A percentile compares a stretch with the other conserved stretches of the same genome.
Conservation (phyloP, 257 asterid species). For the Primulina huaijiensis region DNA sequence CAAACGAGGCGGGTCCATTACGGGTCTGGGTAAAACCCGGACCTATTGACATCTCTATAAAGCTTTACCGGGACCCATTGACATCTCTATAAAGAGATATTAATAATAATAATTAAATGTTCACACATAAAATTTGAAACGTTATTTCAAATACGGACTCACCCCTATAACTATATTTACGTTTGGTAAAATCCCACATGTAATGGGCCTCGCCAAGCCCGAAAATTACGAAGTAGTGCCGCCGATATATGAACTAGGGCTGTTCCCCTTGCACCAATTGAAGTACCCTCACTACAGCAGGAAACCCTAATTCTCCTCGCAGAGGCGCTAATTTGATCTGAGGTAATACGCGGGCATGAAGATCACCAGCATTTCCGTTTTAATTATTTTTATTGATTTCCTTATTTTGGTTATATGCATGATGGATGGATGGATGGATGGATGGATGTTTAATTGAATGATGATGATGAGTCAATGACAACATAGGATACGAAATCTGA, state of each 20-base stretch:
- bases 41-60: too few relatives aligned
- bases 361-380: not conserved
- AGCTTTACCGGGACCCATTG: too few relatives aligned
- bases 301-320: not conserved
- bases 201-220: not conserved
- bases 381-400: not conserved
- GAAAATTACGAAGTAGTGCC: not conserved
- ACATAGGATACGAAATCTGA: not conserved
- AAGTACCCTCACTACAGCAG: slow-evolving; percentile 17
- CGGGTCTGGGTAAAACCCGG: too few relatives aligned
- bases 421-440: not conserved
- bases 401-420: not conserved
- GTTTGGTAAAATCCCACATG: not conserved
- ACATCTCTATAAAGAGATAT: too few relatives aligned
- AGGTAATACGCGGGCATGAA: not conserved
- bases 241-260: slow-evolving; percentile 23
- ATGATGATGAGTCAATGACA: not conserved
- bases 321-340: slow-evolving; percentile 7
- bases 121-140: too few relatives aligned
- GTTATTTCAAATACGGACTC: not conserved
- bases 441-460: not conserved
- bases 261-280: not conserved
- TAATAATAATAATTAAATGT: too few relatives aligned
- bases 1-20: too few relatives aligned
- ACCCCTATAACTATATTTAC: not conserved